These are phyloP conservation scores for Gloeophyllum trabeum DNA, from an alignment of 768 basidiomycete species.

Conservation along the genomic window DNA sequence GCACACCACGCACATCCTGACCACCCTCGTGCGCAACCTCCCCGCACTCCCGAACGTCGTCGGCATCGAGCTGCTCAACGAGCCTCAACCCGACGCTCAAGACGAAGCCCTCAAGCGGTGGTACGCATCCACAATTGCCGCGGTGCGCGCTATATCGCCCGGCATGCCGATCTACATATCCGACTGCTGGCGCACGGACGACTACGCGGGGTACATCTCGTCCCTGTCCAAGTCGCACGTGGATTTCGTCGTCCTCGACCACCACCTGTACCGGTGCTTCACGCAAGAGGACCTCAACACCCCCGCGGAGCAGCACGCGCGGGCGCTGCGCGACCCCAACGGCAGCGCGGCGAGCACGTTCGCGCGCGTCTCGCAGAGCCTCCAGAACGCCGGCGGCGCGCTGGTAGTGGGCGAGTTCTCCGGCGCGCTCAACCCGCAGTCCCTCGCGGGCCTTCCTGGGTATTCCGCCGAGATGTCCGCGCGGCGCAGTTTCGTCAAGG, in stretches of 20 bases:
- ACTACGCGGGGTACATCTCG: constrained; percentile 51
- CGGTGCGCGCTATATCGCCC: constrained; percentile 31
- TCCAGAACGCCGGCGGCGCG: constrained; percentile 30
- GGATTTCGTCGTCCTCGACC: constrained; percentile 51
- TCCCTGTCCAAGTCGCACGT: no score
- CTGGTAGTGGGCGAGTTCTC: constrained; percentile 76
- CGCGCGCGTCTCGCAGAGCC: constrained; percentile 22
- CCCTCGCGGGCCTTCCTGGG: constrained; percentile 33
- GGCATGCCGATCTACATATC: constrained; percentile 60
- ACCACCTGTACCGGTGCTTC: constrained; percentile 80
- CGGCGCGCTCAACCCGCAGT: constrained; percentile 58
- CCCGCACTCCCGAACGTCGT: constrained; percentile 31
- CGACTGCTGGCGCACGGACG: constrained; percentile 65
- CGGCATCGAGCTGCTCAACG: constrained; percentile 50
- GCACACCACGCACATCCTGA: constrained; percentile 37
- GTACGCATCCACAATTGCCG: constrained; percentile 48
- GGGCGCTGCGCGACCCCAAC: constrained; percentile 28
- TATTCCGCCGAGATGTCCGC: constrained; percentile 28
- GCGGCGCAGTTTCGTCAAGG: constrained; percentile 38
- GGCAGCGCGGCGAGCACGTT: constrained; percentile 27
- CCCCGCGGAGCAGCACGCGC: constrained; percentile 42
- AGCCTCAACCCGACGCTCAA: constrained; percentile 42
- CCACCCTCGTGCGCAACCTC: constrained; percentile 29
- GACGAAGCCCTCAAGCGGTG: constrained; percentile 38
- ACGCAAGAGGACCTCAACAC: constrained; percentile 44